These are phyloP conservation scores for Forsythia suspensa DNA, from an alignment of 257 asterid species.

Conservation along the genomic window DNA sequence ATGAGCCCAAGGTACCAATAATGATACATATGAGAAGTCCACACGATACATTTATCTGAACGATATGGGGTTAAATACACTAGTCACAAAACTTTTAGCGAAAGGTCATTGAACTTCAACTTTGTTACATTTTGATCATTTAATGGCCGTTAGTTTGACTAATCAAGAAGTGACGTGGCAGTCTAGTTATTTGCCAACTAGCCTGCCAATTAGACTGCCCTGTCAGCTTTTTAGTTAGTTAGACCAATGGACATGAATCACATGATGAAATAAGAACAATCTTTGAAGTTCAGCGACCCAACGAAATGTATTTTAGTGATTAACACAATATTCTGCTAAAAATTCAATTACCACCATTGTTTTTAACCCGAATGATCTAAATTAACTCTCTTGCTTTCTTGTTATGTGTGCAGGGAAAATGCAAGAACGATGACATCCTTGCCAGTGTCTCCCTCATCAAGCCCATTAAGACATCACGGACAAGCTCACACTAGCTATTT, in stretches of 20 bases:
- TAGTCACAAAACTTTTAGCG: neutral
- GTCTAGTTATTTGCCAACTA: neutral
- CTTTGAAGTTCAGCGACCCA: too few species aligned
- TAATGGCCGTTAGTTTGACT: neutral
- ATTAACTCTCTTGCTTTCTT: neutral
- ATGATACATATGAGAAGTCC: neutral
- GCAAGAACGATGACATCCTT: constrained; percentile 68
- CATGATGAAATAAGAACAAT: too few species aligned
- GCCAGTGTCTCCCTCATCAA: constrained; percentile 88
- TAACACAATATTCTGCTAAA: too few species aligned
- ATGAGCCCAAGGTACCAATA: constrained; percentile 45
- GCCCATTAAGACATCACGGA: constrained; percentile 72
- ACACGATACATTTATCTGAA: neutral
- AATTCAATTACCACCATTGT: neutral
- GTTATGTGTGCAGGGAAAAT: constrained; percentile 49
- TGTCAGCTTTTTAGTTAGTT: too few species aligned
- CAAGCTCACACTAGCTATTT: constrained; percentile 52
- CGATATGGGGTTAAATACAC: neutral
- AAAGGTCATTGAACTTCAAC: too few species aligned
- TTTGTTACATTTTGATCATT: neutral
- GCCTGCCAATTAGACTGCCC: neutral
- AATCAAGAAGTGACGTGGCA: neutral
- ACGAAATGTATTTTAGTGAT: too few species aligned
- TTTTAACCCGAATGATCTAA: too few species aligned
- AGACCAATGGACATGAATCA: too few species aligned